Percentiles rank a stretch among this genome's conserved stretches.
phyloP scores from a whole-genome alignment of 176 grass and related monocot species.

The Cenchrus americanus region DNA sequence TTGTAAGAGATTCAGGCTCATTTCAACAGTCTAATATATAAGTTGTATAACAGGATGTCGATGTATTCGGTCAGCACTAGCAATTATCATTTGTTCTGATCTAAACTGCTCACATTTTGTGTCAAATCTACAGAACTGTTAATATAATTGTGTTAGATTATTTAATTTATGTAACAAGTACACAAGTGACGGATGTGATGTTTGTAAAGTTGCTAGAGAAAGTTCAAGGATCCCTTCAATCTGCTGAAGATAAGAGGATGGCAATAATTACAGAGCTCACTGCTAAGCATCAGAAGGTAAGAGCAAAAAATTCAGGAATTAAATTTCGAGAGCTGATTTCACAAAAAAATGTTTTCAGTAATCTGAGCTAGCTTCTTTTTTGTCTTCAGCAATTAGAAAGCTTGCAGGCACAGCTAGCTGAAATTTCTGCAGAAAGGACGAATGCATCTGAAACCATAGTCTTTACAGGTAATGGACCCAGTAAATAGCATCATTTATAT shows the following conservation, averaged over 20 bases:
- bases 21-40: constrained; percentile 30
- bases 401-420: constrained; percentile 81
- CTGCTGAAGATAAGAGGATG: constrained; percentile 82
- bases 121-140: neutral
- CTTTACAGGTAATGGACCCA: constrained; percentile 75
- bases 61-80: constrained; percentile 27
- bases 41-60: neutral
- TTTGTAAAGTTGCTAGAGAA: constrained; percentile 85
- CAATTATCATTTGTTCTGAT: too few species aligned
- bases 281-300: constrained; percentile 86
- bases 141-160: constrained; percentile 10
- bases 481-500: constrained; percentile 25
- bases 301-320: constrained; percentile 28
- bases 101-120: neutral
- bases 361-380: constrained; percentile 30
- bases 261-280: constrained; percentile 74
- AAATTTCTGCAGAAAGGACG: constrained; percentile 74
- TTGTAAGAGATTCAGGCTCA: neutral
- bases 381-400: constrained; percentile 81
- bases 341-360: neutral
- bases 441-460: constrained; percentile 94
- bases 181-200: constrained; percentile 41
- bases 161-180: constrained; percentile 11
- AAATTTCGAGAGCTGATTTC: constrained; percentile 23
- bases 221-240: constrained; percentile 80